Conservation (phyloP, 1,139 yeast genomes). For the Blastobotrys capitulatus region DNA sequence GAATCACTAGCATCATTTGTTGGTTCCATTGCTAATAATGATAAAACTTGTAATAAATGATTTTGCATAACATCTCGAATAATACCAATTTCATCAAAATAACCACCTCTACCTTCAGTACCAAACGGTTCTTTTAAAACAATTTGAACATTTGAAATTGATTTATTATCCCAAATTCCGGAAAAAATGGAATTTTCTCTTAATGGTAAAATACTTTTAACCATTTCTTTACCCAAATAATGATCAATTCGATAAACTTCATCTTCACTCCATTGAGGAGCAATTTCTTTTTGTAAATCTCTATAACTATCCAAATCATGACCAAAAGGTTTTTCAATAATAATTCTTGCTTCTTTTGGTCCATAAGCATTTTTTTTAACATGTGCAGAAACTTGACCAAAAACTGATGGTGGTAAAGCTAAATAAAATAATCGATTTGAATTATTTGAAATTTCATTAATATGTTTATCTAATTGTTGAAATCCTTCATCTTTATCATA, state of each 20-base stretch:
- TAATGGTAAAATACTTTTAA: conserved; percentile 80
- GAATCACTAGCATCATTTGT: conserved; percentile 87
- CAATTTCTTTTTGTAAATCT: conserved; percentile 65
- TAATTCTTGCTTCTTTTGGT: conserved; percentile 70
- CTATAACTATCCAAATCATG: conserved; percentile 78
- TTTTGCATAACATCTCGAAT: conserved; percentile 98
- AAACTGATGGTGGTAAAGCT: conserved; percentile 93
- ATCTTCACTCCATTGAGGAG: conserved; percentile 85
- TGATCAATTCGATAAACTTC: conserved; percentile 96
- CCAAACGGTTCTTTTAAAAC: conserved; percentile 96
- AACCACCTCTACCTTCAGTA: conserved; percentile 98
- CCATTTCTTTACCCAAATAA: conserved; percentile 96
- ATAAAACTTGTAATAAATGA: conserved; percentile 88
- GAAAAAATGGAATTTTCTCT: conserved; percentile 82
- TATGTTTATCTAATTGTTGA: conserved; percentile 46
- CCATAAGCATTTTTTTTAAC: conserved; percentile 62
- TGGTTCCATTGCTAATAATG: conserved; percentile 91
- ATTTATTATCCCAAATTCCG: conserved; percentile 82
- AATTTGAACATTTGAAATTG: conserved; percentile 74
- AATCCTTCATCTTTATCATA: conserved; percentile 80
- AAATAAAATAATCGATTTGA: conserved; percentile 71
- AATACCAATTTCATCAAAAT: conserved; percentile 91
- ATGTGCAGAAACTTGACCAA: conserved; percentile 69
- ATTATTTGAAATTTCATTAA: conserved; percentile 54
- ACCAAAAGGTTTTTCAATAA: conserved; percentile 97